Evolutionary conservation across 2,329 filamentous ascomycete genomes (phyloP).

Genomic region (Arachnomyces sp.): DNA sequence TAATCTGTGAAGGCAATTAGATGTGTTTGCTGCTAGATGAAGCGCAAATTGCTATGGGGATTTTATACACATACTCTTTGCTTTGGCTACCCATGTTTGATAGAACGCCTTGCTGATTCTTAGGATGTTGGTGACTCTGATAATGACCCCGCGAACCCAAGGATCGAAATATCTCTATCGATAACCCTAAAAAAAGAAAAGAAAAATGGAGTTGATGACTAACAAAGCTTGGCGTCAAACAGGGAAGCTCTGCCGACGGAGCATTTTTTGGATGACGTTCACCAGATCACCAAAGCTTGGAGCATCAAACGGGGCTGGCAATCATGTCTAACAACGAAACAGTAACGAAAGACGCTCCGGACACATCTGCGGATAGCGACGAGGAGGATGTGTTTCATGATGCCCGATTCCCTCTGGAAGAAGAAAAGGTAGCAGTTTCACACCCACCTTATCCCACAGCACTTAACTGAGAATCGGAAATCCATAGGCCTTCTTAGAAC

Average conservation of each 20-base stretch:
- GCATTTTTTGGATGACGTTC: too few species aligned
- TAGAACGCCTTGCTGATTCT: too few species aligned
- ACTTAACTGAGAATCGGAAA: conserved; percentile 4
- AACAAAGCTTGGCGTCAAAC: too few species aligned
- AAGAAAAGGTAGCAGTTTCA: conserved; percentile 36
- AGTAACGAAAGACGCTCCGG: conserved; percentile 4
- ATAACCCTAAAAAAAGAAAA: too few species aligned
- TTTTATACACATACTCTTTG: conserved; percentile 6
- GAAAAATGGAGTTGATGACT: too few species aligned
- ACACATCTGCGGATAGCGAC: conserved; percentile 27
- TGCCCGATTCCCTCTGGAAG: conserved; percentile 38
- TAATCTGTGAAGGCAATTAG: conserved; percentile 45
- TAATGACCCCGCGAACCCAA: too few species aligned
- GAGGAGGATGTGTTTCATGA: conserved; percentile 33
- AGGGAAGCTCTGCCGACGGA: conserved; percentile 1
- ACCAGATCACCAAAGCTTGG: too few species aligned
- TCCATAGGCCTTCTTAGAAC: conserved; percentile 56
- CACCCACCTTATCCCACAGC: conserved; percentile 3
- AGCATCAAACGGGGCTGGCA: not conserved
- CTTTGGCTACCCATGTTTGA: not conserved
- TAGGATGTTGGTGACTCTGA: too few species aligned
- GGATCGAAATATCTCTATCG: too few species aligned
- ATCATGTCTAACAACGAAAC: not conserved
- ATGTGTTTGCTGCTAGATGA: not conserved
- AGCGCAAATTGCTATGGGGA: too few species aligned